Evolutionary conservation across 2,329 filamentous ascomycete species (phyloP), one percentile per base, ranked within the genome.

Genomic region (Amesomyces nigricolor): DNA sequence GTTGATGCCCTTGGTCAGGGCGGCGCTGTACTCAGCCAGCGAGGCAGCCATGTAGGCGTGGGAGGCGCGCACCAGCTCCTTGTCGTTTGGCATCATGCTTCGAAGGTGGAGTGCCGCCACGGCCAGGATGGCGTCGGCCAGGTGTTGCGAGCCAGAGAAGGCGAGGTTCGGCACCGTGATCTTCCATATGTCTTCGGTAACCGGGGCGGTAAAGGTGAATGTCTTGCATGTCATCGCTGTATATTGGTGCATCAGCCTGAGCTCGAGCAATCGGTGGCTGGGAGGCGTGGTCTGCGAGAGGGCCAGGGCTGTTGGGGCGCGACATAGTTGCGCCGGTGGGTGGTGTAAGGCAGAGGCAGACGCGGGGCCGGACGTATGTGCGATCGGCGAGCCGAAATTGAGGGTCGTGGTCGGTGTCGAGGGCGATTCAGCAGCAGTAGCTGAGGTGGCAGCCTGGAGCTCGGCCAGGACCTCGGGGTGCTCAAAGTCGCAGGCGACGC

Each of bases 1-100:
- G 30, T 76, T 79, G 55, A 85, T 81, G 26, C 83, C 83, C 32
- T 72, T 71, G 44, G 76, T 78, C 30, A 86, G 70, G 0, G 77
- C 74, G 2, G 75, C 72, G 57, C 81, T 80, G 64, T 86, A 86
- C 55, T 83, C 78, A 39, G 79, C 76, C 40, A 86, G 71, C 3
- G 82, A 81, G 11, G 82, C 83, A 3, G 82, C 82, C 72, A 84
- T 83, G 65, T 86, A 86, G 14, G 78, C 76, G 66, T 86, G 83
- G 2, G 81, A 85, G 10, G 82, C 82, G 52, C 79, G 78, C 43
- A 83, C 72, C n/a, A 86, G 69, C 39, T 77, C 75, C 63, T 76
- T 78, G 64, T 86, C 82, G n/a, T 80, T 71, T 1, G 83, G 83
- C 9, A 73, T 65, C 43, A 77, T 68, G 29, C 79, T 78, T 30